Base-by-base conservation (phyloP, 371 early-diverging fungal genomes). In the Rhizopus microsporus region DNA sequence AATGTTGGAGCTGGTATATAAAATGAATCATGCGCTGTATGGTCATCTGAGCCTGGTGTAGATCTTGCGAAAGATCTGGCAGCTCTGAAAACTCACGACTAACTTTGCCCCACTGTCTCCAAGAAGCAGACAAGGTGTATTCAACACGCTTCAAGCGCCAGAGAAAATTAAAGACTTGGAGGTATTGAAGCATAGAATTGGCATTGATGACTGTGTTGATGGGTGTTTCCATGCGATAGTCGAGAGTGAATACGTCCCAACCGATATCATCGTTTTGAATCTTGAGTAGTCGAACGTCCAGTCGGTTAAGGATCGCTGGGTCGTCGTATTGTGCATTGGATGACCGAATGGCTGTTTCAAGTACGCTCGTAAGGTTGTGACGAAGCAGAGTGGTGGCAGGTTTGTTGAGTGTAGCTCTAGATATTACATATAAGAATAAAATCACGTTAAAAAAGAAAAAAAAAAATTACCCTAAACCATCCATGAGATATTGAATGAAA, bases 21-120 rank as follows among this genome's bases (percentile, higher is more conserved):
- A 96, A 97, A 68, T 98, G 98, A 31, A 91, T 81, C 97, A 98
- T 98, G 62, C 93, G 88, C 30, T 81, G 78, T 61, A 89, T 82
- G 1, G 86, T 75, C 38, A 92, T 66, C 53, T 88, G 78, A 51
- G 88, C 81, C 42, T 71, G 65, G 17, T 89, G 89, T 7, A 91
- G 63, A 35, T 86, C 88, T 53, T 71, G 76, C 38, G 39, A 35
- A 9, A 66, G 67, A 66, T 75, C 75, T 3, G 66, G 62, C n/a
- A 81, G 63, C 3, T 65, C 57, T n/a, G 67, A 55, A 57, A 84
- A 80, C 39, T 67, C 70, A 5, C 90, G 81, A 40, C 82, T 80
- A 29, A 81, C 75, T n/a, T 87, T 85, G 37, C 88, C 86, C 65
- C 91, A 89, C 35, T 82, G 83, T 35, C 86, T 82, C 97, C 97